Base-by-base conservation (phyloP, 2,329 filamentous ascomycete species). In the Fusarium penzigii region DNA sequence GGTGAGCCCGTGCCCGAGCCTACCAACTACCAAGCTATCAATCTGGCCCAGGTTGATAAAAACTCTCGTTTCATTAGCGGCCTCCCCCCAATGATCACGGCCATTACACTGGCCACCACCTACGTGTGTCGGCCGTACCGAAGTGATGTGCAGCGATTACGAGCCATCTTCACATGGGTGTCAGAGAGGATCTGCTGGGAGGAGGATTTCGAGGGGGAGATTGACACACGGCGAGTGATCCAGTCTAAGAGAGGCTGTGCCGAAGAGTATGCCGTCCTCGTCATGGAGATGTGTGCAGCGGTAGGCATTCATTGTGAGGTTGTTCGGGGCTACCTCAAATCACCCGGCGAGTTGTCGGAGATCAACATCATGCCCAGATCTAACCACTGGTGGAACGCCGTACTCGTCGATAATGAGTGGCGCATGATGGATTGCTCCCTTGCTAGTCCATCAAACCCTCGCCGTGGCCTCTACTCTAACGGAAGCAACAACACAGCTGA, bases 351-450 rank as follows among this genome's bases (percentile, higher is more conserved):
- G 65, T 76, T 87, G 8, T 78, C 88, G 2, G 92, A 97, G 63
- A 78, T 92, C 41, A 89, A 89, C 56, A 87, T 88, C 52, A 84
- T 93, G 70, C 90, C 90, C n/a, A 85, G 87, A 29, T 82, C 93
- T 0, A 99, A 99, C 66, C 94, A 99, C 73, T 97, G 89, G 86
- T 99, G 94, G 94, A 99, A 99, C 63, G 87, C 91, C 1, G 90
- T 97, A 16, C 76, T 97, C 36, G 86, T 97, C 9, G 94, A 99
- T 70, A 88, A 89, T 17, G 92, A 97, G 72, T 99, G 94, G 94
- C 88, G 94, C 46, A 89, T 97, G 59, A 90, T 99, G 76, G 94
- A 99, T 70, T 94, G 91, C 69, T 95, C 91, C 36, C 78, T 99
- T 44, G 92, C 94, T 5, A 92, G 88, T 57, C 92, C 93, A 12